Conservation (phyloP, 352 stramenopile species). For the Globisporangium parvum region DNA sequence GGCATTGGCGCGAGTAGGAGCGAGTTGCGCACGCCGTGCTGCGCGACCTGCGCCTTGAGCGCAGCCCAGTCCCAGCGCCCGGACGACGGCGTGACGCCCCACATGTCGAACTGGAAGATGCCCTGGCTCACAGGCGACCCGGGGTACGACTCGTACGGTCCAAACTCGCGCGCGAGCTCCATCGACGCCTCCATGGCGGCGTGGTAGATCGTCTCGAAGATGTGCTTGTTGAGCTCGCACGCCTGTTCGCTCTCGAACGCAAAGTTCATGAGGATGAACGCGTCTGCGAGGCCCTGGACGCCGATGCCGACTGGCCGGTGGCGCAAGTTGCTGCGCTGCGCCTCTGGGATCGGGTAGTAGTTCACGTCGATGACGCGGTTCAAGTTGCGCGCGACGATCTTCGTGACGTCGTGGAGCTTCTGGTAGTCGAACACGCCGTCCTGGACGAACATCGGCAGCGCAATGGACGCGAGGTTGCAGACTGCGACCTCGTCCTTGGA, state of each 20-base stretch:
- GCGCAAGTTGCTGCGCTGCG: conserved; percentile 93
- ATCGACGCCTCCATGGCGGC: conserved; percentile 94
- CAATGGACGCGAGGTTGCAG: conserved; percentile 98
- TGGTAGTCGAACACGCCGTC: conserved; percentile 93
- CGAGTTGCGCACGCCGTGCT: conserved; percentile 98
- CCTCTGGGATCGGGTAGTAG: conserved; percentile 95
- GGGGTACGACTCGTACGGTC: conserved; percentile 95
- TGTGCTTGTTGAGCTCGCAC: conserved; percentile 95
- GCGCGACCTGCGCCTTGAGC: conserved; percentile 91
- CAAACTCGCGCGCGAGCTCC: conserved; percentile 92
- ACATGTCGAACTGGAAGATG: conserved; percentile 98
- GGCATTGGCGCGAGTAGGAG: conserved; percentile 99
- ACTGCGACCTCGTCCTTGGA: conserved; percentile 97
- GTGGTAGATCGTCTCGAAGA: conserved; percentile 99
- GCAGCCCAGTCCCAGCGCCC: conserved; percentile 94
- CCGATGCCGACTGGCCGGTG: conserved; percentile 98
- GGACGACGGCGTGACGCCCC: conserved; percentile 91
- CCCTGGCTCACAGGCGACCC: conserved; percentile 96
- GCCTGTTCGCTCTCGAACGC: conserved; percentile 94
- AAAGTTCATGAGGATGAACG: conserved; percentile 96
- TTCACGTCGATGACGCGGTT: conserved; percentile 99
- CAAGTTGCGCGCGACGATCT: conserved; percentile 96
- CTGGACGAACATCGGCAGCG: conserved; percentile 93
- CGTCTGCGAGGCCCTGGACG: conserved; percentile 97
- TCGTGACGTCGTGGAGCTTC: conserved; percentile 92